Base-by-base conservation (phyloP, 768 basidiomycete genomes). In the Royoungia palumana region DNA sequence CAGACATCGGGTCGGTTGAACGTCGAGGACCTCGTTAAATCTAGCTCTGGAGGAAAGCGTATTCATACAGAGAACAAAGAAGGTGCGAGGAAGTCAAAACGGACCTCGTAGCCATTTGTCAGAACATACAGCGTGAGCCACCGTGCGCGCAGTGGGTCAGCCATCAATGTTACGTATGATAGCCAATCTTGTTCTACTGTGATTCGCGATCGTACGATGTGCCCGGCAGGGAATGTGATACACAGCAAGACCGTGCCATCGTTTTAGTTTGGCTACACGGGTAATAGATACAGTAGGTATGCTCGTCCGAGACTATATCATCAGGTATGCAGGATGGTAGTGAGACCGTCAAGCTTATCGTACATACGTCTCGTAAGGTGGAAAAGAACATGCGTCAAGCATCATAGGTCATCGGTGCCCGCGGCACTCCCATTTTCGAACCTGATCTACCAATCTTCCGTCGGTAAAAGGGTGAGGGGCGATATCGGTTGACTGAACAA, bases 1-100 rank as follows among this genome's bases (percentile, higher is more conserved):
- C 73, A 73, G 32, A 61, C 57, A 8, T 70, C 74, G 21, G 81
- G 80, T n/a, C 65, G 70, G 35, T 60, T 85, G 57, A 51, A 61
- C 3, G 36, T 68, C 7, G 64, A 68, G 37, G 67, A 66, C 6
- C 50, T 66, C 0, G 48, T 51, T 4, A 40, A 54, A 16, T 55
- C 57, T 7, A 39, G 54, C 14, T 36, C 54, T 22, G 61, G 58
- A 13, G 49, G 39, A 22, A 71, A 70, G 56, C 66, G 66, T 35
- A 43, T 46, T 10, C 57, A 59, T 49, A 51, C 49, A 30, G 49
- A 50, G 5, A 47, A 46, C 12, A 58, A 51, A 22, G 61, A 54
- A 17, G 52, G 44, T 0, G 48, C 60, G 9, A 74, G 69, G 56
- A 71, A 65, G 46, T 51, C 54, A 17, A 74, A 64, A 51, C 63